Conservation (phyloP, 371 early-diverging fungal genomes). For the Circinella minor region DNA sequence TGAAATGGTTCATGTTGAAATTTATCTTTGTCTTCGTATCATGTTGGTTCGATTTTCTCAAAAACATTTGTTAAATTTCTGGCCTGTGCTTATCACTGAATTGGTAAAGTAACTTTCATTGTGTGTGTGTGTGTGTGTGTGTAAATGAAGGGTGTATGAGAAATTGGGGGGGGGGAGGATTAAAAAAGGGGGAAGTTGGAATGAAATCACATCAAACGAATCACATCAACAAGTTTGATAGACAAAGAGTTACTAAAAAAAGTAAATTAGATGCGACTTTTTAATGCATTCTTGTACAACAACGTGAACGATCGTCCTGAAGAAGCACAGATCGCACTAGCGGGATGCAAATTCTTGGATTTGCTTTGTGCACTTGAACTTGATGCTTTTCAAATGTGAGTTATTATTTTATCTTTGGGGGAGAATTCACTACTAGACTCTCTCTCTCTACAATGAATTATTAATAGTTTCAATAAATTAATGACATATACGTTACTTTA, state of each 20-base stretch:
- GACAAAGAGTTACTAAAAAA: conserved; percentile 5
- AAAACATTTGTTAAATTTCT: conserved; percentile 83
- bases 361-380: conserved; percentile 76
- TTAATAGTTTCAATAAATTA: too few species aligned
- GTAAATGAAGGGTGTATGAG: background rate
- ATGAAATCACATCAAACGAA: too few species aligned
- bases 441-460: too few species aligned
- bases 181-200: too few species aligned
- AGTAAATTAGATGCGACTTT: conserved; percentile 53
- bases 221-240: background rate
- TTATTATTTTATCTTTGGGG: too few species aligned
- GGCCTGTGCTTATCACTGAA: conserved; percentile 91
- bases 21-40: conserved; percentile 83
- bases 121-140: too few species aligned
- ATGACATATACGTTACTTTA: background rate
- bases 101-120: conserved; percentile 52
- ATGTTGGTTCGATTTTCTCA: conserved; percentile 80
- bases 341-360: conserved; percentile 91
- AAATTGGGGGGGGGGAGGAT: too few species aligned
- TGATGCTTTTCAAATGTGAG: conserved; percentile 85
- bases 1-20: conserved; percentile 80
- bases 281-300: conserved; percentile 55
- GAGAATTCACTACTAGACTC: too few species aligned
- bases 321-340: conserved; percentile 76
- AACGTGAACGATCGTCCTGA: conserved; percentile 62